Percentiles rank a stretch among this genome's conserved stretches.
phyloP scores from a whole-genome alignment of 257 asterid species.

The Solanum dulcamara region DNA sequence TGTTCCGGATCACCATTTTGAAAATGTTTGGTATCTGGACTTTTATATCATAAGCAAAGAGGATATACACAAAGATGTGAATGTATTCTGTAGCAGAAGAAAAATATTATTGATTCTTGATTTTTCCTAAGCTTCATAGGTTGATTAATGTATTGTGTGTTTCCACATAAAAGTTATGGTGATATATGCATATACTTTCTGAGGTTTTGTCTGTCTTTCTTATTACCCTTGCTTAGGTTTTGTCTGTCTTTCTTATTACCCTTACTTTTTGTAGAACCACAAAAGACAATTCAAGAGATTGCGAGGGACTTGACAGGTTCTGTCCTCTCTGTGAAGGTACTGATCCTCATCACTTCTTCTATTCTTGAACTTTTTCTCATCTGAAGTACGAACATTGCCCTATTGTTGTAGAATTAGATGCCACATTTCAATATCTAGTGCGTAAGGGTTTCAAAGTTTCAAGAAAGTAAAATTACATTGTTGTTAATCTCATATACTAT shows the following conservation, averaged over 20 bases:
- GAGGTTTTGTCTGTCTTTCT: background rate
- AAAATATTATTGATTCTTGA: background rate
- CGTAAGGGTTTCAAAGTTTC: background rate
- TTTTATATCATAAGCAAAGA: background rate
- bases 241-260: background rate
- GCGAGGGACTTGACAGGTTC: slow-evolving; percentile 76
- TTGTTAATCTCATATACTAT: background rate
- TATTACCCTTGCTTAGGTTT: background rate
- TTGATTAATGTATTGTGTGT: background rate
- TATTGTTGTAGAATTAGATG: background rate
- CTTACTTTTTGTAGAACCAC: slow-evolving; percentile 40
- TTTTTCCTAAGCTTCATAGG: background rate
- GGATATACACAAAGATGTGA: background rate
- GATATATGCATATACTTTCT: background rate
- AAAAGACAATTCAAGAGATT: slow-evolving; percentile 67
- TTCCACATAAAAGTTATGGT: background rate
- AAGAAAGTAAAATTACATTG: background rate
- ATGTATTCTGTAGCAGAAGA: background rate
- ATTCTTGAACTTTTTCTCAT: background rate
- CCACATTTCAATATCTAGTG: background rate
- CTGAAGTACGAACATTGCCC: background rate
- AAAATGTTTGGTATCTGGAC: background rate
- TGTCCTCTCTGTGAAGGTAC: slow-evolving; percentile 68
- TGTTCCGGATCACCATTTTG: background rate
- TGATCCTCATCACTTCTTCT: background rate